A percentile compares a stretch with the other conserved stretches of the same genome.
Conservation (phyloP, 2,329 filamentous ascomycete genomes). For the Paecilomyces dactylethromorphus region DNA sequence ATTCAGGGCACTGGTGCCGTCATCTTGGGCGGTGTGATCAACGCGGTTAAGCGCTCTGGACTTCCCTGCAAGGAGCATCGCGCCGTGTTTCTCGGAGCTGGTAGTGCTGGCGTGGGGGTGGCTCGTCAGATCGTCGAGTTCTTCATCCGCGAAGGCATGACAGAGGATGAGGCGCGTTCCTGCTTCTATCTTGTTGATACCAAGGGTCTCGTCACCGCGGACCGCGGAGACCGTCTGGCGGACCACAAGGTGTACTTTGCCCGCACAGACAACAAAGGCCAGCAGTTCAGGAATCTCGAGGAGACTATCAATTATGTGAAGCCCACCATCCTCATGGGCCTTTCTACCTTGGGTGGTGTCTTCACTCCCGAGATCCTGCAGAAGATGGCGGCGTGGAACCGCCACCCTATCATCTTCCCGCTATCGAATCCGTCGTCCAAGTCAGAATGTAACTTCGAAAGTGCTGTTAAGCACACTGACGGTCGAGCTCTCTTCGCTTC, state of each 20-base stretch:
- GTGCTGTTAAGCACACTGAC: constrained; percentile 84
- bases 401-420: constrained; percentile 87
- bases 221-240: constrained; percentile 88
- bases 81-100: constrained; percentile 92
- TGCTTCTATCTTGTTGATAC: constrained; percentile 99
- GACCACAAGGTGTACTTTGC: constrained; percentile 74
- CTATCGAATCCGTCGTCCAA: constrained; percentile 94
- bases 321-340: constrained; percentile 87
- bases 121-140: constrained; percentile 97
- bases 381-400: constrained; percentile 56
- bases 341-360: constrained; percentile 88
- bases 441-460: constrained; percentile 95
- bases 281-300: constrained; percentile 69
- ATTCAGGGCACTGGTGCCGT: constrained; percentile 97
- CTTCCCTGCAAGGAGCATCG: constrained; percentile 84
- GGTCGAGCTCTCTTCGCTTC: constrained; percentile 90
- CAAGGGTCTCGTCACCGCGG: constrained; percentile 86
- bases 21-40: constrained; percentile 75
- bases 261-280: constrained; percentile 57
- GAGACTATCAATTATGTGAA: constrained; percentile 92
- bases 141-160: constrained; percentile 86
- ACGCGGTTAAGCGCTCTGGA: constrained; percentile 73
- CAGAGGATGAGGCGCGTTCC: constrained; percentile 75
- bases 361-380: constrained; percentile 84
- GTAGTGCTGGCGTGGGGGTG: constrained; percentile 92